These are phyloP conservation scores for Sporothrix dimorphospora DNA, from an alignment of 2,329 filamentous ascomycete species.

Conservation along the genomic window DNA sequence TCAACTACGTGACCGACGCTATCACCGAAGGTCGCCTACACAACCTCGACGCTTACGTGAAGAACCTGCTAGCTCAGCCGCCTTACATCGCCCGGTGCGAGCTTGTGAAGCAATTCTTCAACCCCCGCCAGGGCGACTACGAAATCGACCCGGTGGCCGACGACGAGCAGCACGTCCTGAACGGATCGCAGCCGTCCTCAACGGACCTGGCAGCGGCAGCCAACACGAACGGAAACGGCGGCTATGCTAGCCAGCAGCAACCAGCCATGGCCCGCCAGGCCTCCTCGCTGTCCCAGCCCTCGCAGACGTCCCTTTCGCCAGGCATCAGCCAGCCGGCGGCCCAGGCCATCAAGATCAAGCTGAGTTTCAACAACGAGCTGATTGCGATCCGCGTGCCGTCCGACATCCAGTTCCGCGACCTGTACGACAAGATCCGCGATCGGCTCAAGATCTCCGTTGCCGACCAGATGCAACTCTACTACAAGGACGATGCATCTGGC, in stretches of 20 bases:
- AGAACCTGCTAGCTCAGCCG: constrained; percentile 82
- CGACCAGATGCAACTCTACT: constrained; percentile 77
- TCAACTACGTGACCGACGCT: constrained; percentile 96
- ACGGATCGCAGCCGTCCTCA: not conserved
- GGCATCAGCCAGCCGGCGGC: constrained; percentile 48
- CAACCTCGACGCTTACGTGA: constrained; percentile 94
- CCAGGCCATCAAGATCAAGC: constrained; percentile 84
- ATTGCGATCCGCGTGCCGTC: constrained; percentile 87
- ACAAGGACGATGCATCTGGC: constrained; percentile 80
- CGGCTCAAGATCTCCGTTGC: constrained; percentile 72
- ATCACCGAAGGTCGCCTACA: constrained; percentile 92
- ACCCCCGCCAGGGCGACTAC: constrained; percentile 86
- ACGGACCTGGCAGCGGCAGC: constrained; percentile 63
- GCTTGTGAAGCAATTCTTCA: constrained; percentile 88
- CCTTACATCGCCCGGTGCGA: constrained; percentile 81
- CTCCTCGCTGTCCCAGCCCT: constrained; percentile 55
- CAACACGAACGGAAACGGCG: constrained; percentile 60
- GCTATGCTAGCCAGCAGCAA: constrained; percentile 44
- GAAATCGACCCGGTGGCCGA: constrained; percentile 76
- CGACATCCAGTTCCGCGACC: constrained; percentile 75
- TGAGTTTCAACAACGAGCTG: constrained; percentile 89
- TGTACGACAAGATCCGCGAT: constrained; percentile 83
- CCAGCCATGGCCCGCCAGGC: constrained; percentile 48
- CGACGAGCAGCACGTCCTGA: constrained; percentile 63
- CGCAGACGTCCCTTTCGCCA: constrained; percentile 59